Evolutionary conservation across 169 alveolate species (phyloP).

Genomic region (Hammondia hammondi): DNA sequence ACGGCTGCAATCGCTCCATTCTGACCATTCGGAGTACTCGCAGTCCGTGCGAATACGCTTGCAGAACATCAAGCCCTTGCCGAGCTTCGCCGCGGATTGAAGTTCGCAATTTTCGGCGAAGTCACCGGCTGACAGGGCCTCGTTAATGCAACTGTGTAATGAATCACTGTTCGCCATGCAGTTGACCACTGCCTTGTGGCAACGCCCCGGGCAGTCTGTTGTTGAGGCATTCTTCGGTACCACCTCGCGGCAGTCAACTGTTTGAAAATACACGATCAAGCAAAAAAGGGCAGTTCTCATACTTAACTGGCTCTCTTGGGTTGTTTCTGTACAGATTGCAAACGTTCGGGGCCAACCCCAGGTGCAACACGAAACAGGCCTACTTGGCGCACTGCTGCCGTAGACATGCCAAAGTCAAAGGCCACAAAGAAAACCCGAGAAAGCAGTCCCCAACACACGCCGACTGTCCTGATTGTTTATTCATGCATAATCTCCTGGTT

Average conservation of each 20-base stretch:
- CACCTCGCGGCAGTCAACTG: constrained; percentile 8
- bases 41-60: not conserved
- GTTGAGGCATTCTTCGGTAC: not conserved
- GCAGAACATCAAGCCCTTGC: constrained; percentile 27
- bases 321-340: too few species aligned
- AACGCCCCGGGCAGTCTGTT: not conserved
- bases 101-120: constrained; percentile 8
- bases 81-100: not conserved
- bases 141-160: not conserved
- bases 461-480: too few species aligned
- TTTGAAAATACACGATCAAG: not conserved
- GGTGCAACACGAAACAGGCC: too few species aligned
- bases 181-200: not conserved
- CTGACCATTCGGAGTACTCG: not conserved
- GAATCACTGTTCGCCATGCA: not conserved
- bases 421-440: too few species aligned
- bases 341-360: too few species aligned
- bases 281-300: not conserved
- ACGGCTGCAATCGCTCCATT: not conserved
- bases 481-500: too few species aligned
- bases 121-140: not conserved
- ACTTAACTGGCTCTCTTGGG: too few species aligned
- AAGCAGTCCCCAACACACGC: too few species aligned
- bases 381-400: too few species aligned
- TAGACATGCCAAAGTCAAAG: too few species aligned